phyloP scores from a whole-genome alignment of 352 stramenopile species.

The Globisporangium uncinulatum region DNA sequence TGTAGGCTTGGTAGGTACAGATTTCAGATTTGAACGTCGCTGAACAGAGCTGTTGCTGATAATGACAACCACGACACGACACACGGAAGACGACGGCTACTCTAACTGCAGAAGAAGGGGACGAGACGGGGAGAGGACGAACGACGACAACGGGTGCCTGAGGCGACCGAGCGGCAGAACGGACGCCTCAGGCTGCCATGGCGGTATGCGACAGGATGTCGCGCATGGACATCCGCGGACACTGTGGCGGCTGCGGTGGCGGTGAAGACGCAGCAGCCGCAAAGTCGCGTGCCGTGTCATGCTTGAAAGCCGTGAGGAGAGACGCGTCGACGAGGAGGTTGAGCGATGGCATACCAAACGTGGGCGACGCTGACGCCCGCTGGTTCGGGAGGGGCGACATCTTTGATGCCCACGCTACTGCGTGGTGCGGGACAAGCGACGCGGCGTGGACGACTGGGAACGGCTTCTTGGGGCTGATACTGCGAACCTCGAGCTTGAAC shows the following conservation, averaged over 20 bases:
- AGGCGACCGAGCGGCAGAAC: too few species aligned
- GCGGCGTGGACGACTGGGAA: constrained; percentile 1
- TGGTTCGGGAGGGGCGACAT: not conserved
- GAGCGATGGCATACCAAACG: constrained; percentile 37
- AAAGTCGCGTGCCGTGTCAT: constrained; percentile 23
- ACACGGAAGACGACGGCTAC: too few species aligned
- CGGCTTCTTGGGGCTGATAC: constrained; percentile 33
- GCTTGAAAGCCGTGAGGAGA: constrained; percentile 60
- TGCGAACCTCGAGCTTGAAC: constrained; percentile 49
- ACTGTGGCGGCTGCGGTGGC: constrained; percentile 11
- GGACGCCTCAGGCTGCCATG: constrained; percentile 16
- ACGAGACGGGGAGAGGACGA: too few species aligned
- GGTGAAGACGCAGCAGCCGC: not conserved
- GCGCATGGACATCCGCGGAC: constrained; percentile 63
- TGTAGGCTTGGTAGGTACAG: too few species aligned
- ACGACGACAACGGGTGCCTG: too few species aligned
- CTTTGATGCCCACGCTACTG: not conserved
- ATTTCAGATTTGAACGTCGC: too few species aligned
- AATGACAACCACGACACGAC: too few species aligned
- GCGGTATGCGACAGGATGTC: constrained; percentile 53
- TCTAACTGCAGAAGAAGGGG: too few species aligned
- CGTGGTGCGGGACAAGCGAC: not conserved
- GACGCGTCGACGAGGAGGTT: constrained; percentile 68
- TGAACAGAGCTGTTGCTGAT: too few species aligned
- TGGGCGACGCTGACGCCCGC: not conserved